phyloP scores from a whole-genome alignment of 2,329 filamentous ascomycete species.

The Ophiostoma montium region DNA sequence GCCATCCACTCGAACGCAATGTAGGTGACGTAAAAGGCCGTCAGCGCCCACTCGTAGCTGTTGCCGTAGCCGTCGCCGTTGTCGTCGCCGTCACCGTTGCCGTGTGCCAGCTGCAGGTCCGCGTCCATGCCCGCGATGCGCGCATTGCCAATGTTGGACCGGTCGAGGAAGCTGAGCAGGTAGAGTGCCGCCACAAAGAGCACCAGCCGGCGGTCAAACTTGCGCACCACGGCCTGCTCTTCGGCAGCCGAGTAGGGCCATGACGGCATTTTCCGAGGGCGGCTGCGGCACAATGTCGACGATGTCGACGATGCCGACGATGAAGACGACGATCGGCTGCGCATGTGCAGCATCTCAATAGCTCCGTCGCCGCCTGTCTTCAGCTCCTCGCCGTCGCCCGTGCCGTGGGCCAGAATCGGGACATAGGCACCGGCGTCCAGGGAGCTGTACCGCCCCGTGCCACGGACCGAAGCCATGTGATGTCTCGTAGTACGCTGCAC shows the following conservation, averaged over 20 bases:
- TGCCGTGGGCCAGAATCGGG: not conserved
- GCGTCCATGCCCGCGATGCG: conserved; percentile 49
- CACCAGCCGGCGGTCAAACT: conserved; percentile 66
- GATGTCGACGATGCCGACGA: not conserved
- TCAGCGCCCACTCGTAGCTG: conserved; percentile 47
- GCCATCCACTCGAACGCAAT: conserved; percentile 53
- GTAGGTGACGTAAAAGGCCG: conserved; percentile 49
- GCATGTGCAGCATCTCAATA: conserved; percentile 5
- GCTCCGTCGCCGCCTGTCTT: not conserved
- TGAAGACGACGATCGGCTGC: not conserved
- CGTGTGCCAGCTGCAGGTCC: conserved; percentile 40
- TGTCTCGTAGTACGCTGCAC: not conserved
- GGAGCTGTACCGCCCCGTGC: not conserved
- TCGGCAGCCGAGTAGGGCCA: conserved; percentile 48
- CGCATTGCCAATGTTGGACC: conserved; percentile 59
- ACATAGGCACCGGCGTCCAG: not conserved
- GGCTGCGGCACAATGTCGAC: not conserved
- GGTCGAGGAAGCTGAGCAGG: conserved; percentile 71
- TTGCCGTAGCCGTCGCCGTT: conserved; percentile 14
- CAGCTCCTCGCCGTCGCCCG: too few species aligned
- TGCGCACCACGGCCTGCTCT: conserved; percentile 54
- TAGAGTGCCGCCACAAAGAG: conserved; percentile 72
- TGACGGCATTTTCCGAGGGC: conserved; percentile 1
- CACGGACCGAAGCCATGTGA: not conserved
- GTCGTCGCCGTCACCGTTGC: conserved; percentile 21